Evolutionary conservation across 163 green algal species (phyloP), one percentile per base, ranked within the genome.

Genomic region (Trebouxiophyceae sp.): DNA sequence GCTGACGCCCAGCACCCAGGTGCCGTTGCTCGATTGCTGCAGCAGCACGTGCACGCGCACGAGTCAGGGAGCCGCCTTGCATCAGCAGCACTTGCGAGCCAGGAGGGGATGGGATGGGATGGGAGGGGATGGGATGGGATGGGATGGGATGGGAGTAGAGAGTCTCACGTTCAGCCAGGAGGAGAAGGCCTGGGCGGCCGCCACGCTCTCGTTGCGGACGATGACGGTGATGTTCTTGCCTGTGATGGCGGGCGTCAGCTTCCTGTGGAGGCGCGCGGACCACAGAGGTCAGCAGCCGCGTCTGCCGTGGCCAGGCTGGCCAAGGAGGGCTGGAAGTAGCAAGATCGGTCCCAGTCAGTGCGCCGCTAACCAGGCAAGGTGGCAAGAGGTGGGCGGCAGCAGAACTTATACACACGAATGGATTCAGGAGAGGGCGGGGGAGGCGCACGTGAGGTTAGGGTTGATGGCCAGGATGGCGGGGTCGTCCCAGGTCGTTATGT

Each of bases 401-500:
- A n/a, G n/a, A n/a, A n/a, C n/a, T n/a, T n/a, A n/a, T n/a, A n/a
- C n/a, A n/a, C n/a, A n/a, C n/a, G n/a, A n/a, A n/a, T n/a, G n/a
- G n/a, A n/a, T n/a, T n/a, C n/a, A 34, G 55, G n/a, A 60, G n/a
- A 8, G 5, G 3, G 30, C 19, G 23, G 31, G 12, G 26, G 4
- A 57, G 39, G 30, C 61, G 26, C 61, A 67, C 61, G 61, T 60
- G 27, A 67, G 45, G 45, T 58, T 67, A 27, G 61, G 61, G 45
- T 67, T 67, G 45, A 67, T 45, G 8, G 45, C 45, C 0, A 67
- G 45, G 45, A 67, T 67, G 61, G 45, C 61, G 5, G 61, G 61
- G 61, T 67, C 45, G 30, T 67, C 61, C 45, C 45, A 67, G 28
- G 61, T 67, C 29, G 61, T 67, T 44, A 67, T 67, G 61, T 67